These are phyloP conservation scores for Babesia bigemina DNA, from an alignment of 169 alveolate species.

Conservation along the genomic window DNA sequence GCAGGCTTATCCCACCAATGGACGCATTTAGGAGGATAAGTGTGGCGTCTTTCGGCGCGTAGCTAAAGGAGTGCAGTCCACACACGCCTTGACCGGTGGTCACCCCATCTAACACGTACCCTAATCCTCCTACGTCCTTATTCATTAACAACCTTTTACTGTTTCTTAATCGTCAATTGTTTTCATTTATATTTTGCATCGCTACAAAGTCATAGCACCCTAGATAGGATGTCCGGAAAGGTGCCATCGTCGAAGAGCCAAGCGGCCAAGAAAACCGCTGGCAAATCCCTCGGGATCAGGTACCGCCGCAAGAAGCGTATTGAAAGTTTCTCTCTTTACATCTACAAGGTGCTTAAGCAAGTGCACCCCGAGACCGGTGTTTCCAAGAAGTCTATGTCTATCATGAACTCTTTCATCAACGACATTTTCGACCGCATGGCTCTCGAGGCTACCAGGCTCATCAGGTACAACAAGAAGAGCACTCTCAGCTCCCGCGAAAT, in stretches of 20 bases:
- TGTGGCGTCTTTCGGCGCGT: no score
- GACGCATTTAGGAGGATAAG: no score
- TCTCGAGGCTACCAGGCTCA: constrained; percentile 95
- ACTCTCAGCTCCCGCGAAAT: constrained; percentile 98
- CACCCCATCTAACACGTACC: constrained; percentile 21
- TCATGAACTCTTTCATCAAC: constrained; percentile 98
- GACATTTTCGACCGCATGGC: constrained; percentile 97
- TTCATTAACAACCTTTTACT: not conserved
- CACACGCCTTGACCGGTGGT: constrained; percentile 51
- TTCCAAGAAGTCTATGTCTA: constrained; percentile 97
- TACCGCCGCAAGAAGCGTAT: constrained; percentile 91
- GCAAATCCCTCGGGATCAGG: constrained; percentile 86
- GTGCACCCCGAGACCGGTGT: constrained; percentile 98
- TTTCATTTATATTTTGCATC: no score
- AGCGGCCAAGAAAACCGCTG: constrained; percentile 89
- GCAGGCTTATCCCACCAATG: no score
- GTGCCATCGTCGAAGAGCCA: constrained; percentile 86
- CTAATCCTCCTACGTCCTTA: not conserved
- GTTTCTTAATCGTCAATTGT: not conserved
- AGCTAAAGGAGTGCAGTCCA: not conserved
- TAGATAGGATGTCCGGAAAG: constrained; percentile 84
- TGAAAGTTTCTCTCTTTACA: constrained; percentile 96
- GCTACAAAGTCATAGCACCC: no score
- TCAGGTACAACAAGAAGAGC: constrained; percentile 96
- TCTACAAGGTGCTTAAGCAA: constrained; percentile 98